Conservation (phyloP, 2,329 filamentous ascomycete genomes). For the Coccinonectria pachysandricola region DNA sequence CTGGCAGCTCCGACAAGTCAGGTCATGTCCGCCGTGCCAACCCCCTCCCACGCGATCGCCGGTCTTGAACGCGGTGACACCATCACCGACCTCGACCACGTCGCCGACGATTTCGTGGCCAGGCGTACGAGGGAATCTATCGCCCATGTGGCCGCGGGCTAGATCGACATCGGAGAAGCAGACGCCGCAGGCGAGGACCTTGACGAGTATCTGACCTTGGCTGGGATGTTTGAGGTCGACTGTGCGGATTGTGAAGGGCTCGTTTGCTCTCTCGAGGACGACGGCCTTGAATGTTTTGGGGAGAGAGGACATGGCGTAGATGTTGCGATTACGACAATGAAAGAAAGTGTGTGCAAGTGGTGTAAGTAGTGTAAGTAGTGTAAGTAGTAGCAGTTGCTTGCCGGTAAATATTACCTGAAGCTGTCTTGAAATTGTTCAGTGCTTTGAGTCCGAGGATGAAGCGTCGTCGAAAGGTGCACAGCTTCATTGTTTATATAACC, state of each 20-base stretch:
- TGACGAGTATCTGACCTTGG: slow-evolving; percentile 53
- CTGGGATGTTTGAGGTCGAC: slow-evolving; percentile 46
- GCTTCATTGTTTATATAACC: too few relatives aligned
- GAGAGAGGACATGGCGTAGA: slow-evolving; percentile 27
- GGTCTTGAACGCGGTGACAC: slow-evolving; percentile 46
- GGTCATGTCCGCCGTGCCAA: slow-evolving; percentile 44
- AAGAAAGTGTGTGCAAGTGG: neutral
- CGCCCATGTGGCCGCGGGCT: slow-evolving; percentile 39
- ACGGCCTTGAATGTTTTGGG: slow-evolving; percentile 60
- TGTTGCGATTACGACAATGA: too few relatives aligned
- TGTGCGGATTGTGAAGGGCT: slow-evolving; percentile 48
- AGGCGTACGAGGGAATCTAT: slow-evolving; percentile 49
- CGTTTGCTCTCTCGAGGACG: slow-evolving; percentile 42
- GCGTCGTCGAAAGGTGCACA: too few relatives aligned
- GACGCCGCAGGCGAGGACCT: slow-evolving; percentile 61
- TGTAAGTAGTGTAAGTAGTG: neutral
- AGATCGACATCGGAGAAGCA: slow-evolving; percentile 52
- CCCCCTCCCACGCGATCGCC: slow-evolving; percentile 55
- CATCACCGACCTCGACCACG: slow-evolving; percentile 48
- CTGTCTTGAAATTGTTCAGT: too few relatives aligned
- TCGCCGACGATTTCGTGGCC: slow-evolving; percentile 66
- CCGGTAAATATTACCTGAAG: too few relatives aligned
- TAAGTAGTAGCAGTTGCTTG: too few relatives aligned
- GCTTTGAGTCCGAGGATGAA: too few relatives aligned
- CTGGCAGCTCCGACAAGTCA: slow-evolving; percentile 51